These are phyloP conservation scores for Ogataea chonburiensis DNA, from an alignment of 805 yeast species.

Conservation along the genomic window DNA sequence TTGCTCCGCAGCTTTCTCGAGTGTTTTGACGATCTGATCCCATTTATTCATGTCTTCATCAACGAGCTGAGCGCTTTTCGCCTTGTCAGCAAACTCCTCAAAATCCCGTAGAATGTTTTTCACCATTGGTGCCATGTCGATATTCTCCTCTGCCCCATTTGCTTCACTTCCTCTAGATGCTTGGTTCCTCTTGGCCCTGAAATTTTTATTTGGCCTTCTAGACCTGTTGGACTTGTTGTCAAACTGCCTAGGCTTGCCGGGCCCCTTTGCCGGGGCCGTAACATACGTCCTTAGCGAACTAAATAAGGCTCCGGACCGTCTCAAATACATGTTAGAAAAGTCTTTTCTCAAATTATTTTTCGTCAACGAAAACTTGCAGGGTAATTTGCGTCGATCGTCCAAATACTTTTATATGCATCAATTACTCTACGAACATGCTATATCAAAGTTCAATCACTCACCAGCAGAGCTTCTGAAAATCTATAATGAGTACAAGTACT, in stretches of 20 bases:
- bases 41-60: not conserved
- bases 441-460: slow-evolving; percentile 11
- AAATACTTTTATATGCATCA: slow-evolving; percentile 22
- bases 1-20: slow-evolving; percentile 4
- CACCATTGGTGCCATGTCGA: slow-evolving; percentile 3
- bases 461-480: slow-evolving; percentile 23
- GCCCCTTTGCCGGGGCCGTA: not conserved
- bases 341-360: slow-evolving; percentile 5
- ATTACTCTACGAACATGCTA: slow-evolving; percentile 23
- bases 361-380: slow-evolving; percentile 8
- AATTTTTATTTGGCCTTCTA: not conserved
- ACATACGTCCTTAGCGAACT: slow-evolving; percentile 4
- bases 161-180: not conserved
- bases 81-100: slow-evolving; percentile 1
- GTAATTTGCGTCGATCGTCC: slow-evolving; percentile 13
- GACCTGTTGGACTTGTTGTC: not conserved
- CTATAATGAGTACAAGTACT: slow-evolving; percentile 28
- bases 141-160: not conserved
- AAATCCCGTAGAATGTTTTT: not conserved
- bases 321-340: slow-evolving; percentile 5
- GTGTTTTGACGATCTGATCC: slow-evolving; percentile 1
- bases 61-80: not conserved
- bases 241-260: too few species aligned
- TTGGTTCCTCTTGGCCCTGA: not conserved
- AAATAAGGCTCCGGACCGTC: slow-evolving; percentile 1